A percentile compares a stretch with the other conserved stretches of the same genome.
These are phyloP conservation scores for Vitis hybrid DNA, from an alignment of 177 flowering plant genomes.

Conservation along the genomic window DNA sequence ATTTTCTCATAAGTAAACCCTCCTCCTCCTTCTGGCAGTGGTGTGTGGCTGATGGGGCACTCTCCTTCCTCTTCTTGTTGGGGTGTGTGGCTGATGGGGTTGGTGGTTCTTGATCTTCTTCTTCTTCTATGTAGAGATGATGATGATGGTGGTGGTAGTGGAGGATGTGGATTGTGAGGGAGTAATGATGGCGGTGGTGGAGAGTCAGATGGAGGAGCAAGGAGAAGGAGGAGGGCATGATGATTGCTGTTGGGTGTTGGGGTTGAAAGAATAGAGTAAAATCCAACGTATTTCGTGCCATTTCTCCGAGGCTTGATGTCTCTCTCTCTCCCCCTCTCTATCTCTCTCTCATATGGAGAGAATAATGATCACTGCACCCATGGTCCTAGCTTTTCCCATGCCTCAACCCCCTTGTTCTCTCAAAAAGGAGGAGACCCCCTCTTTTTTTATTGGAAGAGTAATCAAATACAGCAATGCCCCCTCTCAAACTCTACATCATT, in stretches of 20 bases:
- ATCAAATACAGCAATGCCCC: too few species aligned
- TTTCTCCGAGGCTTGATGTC: not conserved
- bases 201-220: conserved; percentile 21
- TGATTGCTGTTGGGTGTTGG: conserved; percentile 40
- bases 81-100: too few species aligned
- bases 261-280: conserved; percentile 30
- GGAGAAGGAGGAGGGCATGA: conserved; percentile 33
- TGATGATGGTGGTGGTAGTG: conserved; percentile 15
- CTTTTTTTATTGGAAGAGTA: not conserved
- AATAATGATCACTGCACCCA: conserved; percentile 16
- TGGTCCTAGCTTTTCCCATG: conserved; percentile 14
- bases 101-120: conserved; percentile 9
- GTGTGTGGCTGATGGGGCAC: not conserved
- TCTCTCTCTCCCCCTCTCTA: conserved; percentile 13
- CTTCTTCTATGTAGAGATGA: conserved; percentile 9
- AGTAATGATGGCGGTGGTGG: conserved; percentile 27
- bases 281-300: conserved; percentile 31
- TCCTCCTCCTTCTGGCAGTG: conserved; percentile 7
- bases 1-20: not conserved
- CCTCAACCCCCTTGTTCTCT: conserved; percentile 7
- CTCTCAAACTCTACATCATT: too few species aligned
- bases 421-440: not conserved
- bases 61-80: conserved; percentile 10
- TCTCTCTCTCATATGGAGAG: conserved; percentile 14
- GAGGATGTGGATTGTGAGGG: conserved; percentile 16